A percentile compares a stretch with the other conserved stretches of the same genome.
These are phyloP conservation scores for Mortierella sp. DNA, from an alignment of 371 early-diverging fungal species.

Conservation along the genomic window DNA sequence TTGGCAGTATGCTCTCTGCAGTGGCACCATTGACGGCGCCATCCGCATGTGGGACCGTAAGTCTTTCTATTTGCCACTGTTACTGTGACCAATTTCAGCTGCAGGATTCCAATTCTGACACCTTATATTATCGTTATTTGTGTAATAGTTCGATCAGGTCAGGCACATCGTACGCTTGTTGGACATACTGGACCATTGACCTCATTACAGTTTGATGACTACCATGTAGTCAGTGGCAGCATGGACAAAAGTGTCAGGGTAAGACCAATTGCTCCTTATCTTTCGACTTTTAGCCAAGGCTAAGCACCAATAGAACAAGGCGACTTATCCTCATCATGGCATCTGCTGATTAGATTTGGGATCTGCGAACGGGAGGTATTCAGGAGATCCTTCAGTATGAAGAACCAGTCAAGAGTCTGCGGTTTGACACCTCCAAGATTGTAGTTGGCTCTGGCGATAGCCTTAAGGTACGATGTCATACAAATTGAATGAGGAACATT, in stretches of 20 bases:
- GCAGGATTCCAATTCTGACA: not conserved
- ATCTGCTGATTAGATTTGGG: slow-evolving; percentile 77
- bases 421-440: slow-evolving; percentile 70
- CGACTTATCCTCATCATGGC: not conserved
- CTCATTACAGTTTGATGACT: slow-evolving; percentile 84
- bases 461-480: slow-evolving; percentile 62
- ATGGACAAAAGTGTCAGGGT: slow-evolving; percentile 83
- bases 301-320: not conserved
- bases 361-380: slow-evolving; percentile 80
- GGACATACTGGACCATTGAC: slow-evolving; percentile 83
- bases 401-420: slow-evolving; percentile 69
- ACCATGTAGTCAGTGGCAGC: slow-evolving; percentile 83
- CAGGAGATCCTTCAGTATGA: slow-evolving; percentile 72
- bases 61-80: slow-evolving; percentile 26
- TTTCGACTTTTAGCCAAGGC: not conserved
- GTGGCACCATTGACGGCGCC: slow-evolving; percentile 90
- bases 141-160: slow-evolving; percentile 78
- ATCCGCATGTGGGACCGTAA: slow-evolving; percentile 90
- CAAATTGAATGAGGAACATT: too few relatives aligned
- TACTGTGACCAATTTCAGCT: not conserved
- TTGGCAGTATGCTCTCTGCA: slow-evolving; percentile 85
- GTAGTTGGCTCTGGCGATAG: slow-evolving; percentile 64
- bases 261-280: slow-evolving; percentile 23
- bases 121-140: not conserved
- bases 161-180: slow-evolving; percentile 81